Conservation (phyloP, 2,329 filamentous ascomycete genomes). For the Epichloe sibirici region DNA sequence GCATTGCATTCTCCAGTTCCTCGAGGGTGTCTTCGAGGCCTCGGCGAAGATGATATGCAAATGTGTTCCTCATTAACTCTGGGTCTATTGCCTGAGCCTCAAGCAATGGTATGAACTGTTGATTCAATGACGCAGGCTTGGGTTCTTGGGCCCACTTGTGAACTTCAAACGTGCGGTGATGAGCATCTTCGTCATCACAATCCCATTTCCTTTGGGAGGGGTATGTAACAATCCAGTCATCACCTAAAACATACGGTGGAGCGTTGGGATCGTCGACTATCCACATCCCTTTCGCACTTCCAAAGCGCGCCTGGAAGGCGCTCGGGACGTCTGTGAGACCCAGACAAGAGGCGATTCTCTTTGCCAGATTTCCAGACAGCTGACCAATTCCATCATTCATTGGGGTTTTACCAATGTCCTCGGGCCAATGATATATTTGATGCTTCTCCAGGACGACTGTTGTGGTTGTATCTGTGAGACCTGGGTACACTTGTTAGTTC, state of each 20-base stretch:
- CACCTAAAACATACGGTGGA: slow-evolving; percentile 19
- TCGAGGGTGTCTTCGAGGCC: slow-evolving; percentile 41
- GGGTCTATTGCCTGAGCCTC: slow-evolving; percentile 42
- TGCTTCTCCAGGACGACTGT: slow-evolving; percentile 31
- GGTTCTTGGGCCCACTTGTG: slow-evolving; percentile 24
- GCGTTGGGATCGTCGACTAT: slow-evolving; percentile 35
- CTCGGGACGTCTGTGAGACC: slow-evolving; percentile 44
- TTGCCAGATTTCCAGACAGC: slow-evolving; percentile 50
- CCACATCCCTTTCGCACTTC: slow-evolving; percentile 67
- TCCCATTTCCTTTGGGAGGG: slow-evolving; percentile 59
- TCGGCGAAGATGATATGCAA: slow-evolving; percentile 37
- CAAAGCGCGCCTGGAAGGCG: slow-evolving; percentile 58
- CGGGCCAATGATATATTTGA: slow-evolving; percentile 30
- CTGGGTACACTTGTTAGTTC: slow-evolving; percentile 19
- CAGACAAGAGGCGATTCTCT: slow-evolving; percentile 36
- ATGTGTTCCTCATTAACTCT: slow-evolving; percentile 28
- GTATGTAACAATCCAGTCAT: slow-evolving; percentile 54
- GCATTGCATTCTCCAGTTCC: slow-evolving; percentile 37
- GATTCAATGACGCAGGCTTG: slow-evolving; percentile 44
- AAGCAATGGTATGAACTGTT: slow-evolving; percentile 57
- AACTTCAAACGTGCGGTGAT: slow-evolving; percentile 55
- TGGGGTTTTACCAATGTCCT: slow-evolving; percentile 29
- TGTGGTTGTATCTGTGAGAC: slow-evolving; percentile 37
- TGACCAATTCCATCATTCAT: slow-evolving; percentile 58
- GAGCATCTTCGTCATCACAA: slow-evolving; percentile 31